Evolutionary conservation across 169 alveolate species (phyloP), one percentile per base, ranked within the genome.

Genomic region (Plasmodium yoelii): DNA sequence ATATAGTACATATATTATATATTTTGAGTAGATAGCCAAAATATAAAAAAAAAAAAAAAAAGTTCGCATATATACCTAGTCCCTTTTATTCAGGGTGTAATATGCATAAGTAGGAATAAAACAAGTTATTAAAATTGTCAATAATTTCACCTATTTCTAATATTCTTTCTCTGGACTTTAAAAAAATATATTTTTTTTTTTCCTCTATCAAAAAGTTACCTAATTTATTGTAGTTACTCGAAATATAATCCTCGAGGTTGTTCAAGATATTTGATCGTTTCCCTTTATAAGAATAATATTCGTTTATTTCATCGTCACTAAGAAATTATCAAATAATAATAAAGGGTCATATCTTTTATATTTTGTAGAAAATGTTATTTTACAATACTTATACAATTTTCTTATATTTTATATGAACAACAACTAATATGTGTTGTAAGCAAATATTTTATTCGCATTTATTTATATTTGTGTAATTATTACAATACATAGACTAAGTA

Each of bases 301-400:
- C 88, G 15, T 77, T 77, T 39, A 77, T 77, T 49, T 77, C 88
- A n/a, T 77, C 88, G 18, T 77, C 88, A 46, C 88, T 77, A 67
- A 15, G 28, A 68, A 67, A 19, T 19, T 0, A 34, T 34, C 42
- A 34, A 34, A 34, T 34, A 3, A 34, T 34, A 34, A 34, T 34
- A 34, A 4, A 34, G 42, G 39, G 5, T 34, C 42, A 5, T 34
- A 34, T 4, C 4, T 34, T 34, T 34, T 3, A 34, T 3, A 34
- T 34, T 34, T 1, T 34, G 7, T 34, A 34, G 42, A 34, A 34
- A 3, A 3, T 34, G 42, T 34, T 34, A 34, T 34, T 34, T 34
- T 3, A 34, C 42, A 34, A 34, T 34, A 5, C 42, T 34, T 7
- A 34, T 34, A 34, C 42, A 34, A 34, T 34, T 34, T 34, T 34